Base-by-base conservation (phyloP, 2,329 filamentous ascomycete species). In the Fusarium heterosporum region DNA sequence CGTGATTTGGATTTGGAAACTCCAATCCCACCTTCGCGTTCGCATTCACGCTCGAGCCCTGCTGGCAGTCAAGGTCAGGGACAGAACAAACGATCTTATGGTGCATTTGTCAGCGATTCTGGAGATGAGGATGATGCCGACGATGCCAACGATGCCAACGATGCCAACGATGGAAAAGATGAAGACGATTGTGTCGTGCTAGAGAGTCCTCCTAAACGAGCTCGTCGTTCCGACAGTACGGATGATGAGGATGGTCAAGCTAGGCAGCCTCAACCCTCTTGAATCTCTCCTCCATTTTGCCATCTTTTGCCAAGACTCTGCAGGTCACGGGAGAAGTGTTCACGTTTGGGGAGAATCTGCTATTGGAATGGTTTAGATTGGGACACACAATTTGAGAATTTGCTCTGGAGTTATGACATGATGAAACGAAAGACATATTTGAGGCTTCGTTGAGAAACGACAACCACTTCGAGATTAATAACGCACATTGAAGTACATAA, bases 321-420 rank as follows among this genome's bases (percentile, higher is more conserved):
- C 25, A 11, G 22, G 8, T 12, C 6, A 6, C 11, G 22, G 17
- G 39, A 10, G 13, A 28, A 6, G 19, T 28, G 16, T 28, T 17
- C 29, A 22, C 14, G 46, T 63, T 30, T 41, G 3, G n/a, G 32
- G 25, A 30, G 47, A 4, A 63, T 63, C 45, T 57, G 50, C 51
- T 36, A 39, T 47, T n/a, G 29, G 45, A 38, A 29, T 32, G 34
- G 16, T 22, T 6, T n/a, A 39, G 19, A 22, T 28, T 19, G 17
- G 17, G 25, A 34, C 14, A 22, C 34, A 30, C 13, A 13, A 11
- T 7, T 17, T 13, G 4, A 26, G n/a, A 22, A 45, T 49, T 54
- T 30, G 8, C 22, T 50, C 13, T 4, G 43, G 54, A 54, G 42
- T 46, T 38, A 39, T 51, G 19, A 17, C 8, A n/a, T 14, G 36